These are phyloP conservation scores for Penicillium palitans DNA, from an alignment of 2,329 filamentous ascomycete species.

Conservation along the genomic window DNA sequence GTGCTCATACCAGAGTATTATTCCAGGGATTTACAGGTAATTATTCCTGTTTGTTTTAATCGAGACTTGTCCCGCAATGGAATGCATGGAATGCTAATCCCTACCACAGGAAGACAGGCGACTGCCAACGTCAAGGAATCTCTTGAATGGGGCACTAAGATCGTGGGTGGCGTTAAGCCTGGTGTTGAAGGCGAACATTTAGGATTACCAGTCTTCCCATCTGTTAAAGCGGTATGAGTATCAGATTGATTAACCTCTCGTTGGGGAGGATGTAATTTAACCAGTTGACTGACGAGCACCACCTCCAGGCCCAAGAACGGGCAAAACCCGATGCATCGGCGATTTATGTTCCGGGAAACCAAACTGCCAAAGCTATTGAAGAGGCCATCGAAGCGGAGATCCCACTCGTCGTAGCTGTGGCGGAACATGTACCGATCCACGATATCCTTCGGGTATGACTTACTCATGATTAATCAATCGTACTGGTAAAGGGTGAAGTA, in stretches of 20 bases:
- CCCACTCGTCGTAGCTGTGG: slow-evolving; percentile 73
- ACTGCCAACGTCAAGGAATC: slow-evolving; percentile 76
- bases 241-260: no score
- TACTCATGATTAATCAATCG: background rate
- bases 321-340: slow-evolving; percentile 75
- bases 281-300: background rate
- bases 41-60: slow-evolving; percentile 4
- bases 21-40: slow-evolving; percentile 70
- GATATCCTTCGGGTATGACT: slow-evolving; percentile 68
- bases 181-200: slow-evolving; percentile 70
- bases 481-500: background rate
- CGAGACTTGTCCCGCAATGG: background rate
- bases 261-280: background rate
- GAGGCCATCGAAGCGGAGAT: slow-evolving; percentile 79
- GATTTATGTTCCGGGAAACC: slow-evolving; percentile 76
- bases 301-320: slow-evolving; percentile 61
- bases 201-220: slow-evolving; percentile 69
- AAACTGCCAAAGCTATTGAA: slow-evolving; percentile 71
- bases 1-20: slow-evolving; percentile 64
- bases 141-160: slow-evolving; percentile 74
- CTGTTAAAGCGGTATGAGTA: slow-evolving; percentile 56
- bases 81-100: slow-evolving; percentile 6
- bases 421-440: slow-evolving; percentile 76
- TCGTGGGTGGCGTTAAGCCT: slow-evolving; percentile 76
- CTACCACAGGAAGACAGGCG: slow-evolving; percentile 44